phyloP scores from a whole-genome alignment of 768 basidiomycete genomes.

The Leucogyrophana mollusca region DNA sequence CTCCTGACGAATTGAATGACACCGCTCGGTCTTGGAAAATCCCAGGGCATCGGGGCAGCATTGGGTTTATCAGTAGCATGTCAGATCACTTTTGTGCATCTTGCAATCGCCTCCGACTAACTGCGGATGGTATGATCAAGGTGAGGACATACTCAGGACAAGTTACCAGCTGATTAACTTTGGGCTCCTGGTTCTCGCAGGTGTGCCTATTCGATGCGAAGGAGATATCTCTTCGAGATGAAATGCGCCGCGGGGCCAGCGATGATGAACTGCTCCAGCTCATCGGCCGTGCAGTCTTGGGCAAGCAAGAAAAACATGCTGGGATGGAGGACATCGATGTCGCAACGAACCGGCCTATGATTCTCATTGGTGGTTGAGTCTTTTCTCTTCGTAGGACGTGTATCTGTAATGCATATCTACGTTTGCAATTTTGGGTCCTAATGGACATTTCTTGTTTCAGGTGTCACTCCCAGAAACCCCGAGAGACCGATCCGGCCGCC shows the following conservation, averaged over 20 bases:
- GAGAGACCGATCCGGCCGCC: not conserved
- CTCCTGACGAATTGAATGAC: conserved; percentile 68
- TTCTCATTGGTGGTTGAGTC: conserved; percentile 90
- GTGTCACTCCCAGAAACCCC: not conserved
- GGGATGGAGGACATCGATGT: conserved; percentile 84
- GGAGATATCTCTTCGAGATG: conserved; percentile 78
- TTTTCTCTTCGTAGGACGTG: conserved; percentile 24
- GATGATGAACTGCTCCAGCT: conserved; percentile 61
- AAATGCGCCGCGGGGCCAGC: conserved; percentile 61
- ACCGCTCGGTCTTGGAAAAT: conserved; percentile 81
- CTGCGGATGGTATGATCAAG: conserved; percentile 92
- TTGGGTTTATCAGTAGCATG: conserved; percentile 93
- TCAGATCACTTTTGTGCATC: conserved; percentile 89
- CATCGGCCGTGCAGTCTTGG: conserved; percentile 62
- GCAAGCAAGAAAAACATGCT: conserved; percentile 80
- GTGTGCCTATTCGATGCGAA: conserved; percentile 87
- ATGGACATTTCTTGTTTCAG: conserved; percentile 17
- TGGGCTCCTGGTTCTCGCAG: too few relatives aligned
- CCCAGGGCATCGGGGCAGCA: conserved; percentile 65
- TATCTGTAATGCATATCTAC: conserved; percentile 13
- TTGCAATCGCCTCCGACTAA: conserved; percentile 81
- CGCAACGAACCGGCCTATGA: conserved; percentile 82
- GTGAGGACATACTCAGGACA: conserved; percentile 29
- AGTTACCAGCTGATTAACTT: not conserved
- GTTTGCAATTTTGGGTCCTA: conserved; percentile 16